Percentiles rank a stretch among this genome's conserved stretches.
Evolutionary conservation across 1,284 basidiomycete genomes (phyloP).

Genomic region (Mycosarcoma mackinlayi): DNA sequence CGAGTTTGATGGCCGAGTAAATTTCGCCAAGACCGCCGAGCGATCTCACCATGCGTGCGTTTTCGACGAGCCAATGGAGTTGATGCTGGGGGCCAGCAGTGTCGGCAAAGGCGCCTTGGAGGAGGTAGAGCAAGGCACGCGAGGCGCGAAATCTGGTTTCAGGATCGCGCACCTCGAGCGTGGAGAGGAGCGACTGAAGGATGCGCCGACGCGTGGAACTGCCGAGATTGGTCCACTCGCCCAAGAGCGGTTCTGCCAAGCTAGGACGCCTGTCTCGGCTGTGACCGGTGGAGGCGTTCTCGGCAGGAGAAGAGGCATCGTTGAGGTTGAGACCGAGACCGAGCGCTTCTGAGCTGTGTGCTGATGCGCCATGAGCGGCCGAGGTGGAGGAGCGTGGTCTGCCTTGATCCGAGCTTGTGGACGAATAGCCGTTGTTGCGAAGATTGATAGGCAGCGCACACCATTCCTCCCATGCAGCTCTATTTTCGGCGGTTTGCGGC

Average conservation of each 20-base stretch:
- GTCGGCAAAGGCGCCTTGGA: slow-evolving; percentile 86
- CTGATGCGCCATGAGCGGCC: slow-evolving; percentile 3
- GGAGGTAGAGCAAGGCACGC: slow-evolving; percentile 58
- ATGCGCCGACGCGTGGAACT: slow-evolving; percentile 52
- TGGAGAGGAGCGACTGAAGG: slow-evolving; percentile 55
- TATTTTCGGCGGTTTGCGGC: slow-evolving; percentile 86
- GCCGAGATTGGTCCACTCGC: slow-evolving; percentile 60
- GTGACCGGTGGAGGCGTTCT: neutral
- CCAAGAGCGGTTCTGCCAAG: slow-evolving; percentile 32
- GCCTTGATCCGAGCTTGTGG: slow-evolving; percentile 15
- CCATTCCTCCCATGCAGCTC: slow-evolving; percentile 83
- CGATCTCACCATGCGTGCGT: slow-evolving; percentile 84
- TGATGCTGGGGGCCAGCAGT: slow-evolving; percentile 91
- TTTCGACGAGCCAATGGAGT: slow-evolving; percentile 93
- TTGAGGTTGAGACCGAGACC: slow-evolving; percentile 51
- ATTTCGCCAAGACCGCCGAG: slow-evolving; percentile 87
- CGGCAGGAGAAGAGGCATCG: neutral
- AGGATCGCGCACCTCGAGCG: slow-evolving; percentile 61
- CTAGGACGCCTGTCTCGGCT: slow-evolving; percentile 23
- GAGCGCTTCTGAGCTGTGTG: slow-evolving; percentile 32
- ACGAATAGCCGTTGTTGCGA: slow-evolving; percentile 30
- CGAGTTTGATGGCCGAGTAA: slow-evolving; percentile 88
- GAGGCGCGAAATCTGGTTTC: slow-evolving; percentile 56
- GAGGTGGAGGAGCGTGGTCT: slow-evolving; percentile 19
- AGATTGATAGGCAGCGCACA: slow-evolving; percentile 35